Evolutionary conservation across 2,329 filamentous ascomycete genomes (phyloP).

Genomic region (Aspergillus awamori): DNA sequence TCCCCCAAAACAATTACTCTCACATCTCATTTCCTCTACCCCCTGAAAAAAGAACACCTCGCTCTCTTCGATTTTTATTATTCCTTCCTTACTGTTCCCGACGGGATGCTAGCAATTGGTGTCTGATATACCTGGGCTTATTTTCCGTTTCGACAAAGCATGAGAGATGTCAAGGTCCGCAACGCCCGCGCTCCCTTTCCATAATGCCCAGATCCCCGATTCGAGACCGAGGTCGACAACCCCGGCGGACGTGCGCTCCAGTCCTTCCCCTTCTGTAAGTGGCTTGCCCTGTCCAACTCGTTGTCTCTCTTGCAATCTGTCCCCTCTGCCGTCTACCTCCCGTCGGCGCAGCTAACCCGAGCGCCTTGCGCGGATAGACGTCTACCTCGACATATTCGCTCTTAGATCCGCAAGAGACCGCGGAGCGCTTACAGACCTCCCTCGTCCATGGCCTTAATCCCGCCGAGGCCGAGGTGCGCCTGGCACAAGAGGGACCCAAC

Average conservation of each 20-base stretch:
- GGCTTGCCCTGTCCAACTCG: background rate
- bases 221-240: constrained; percentile 35
- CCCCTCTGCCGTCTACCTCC: background rate
- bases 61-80: background rate
- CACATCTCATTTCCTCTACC: background rate
- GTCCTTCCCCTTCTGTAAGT: constrained; percentile 40
- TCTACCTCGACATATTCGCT: constrained; percentile 58
- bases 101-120: constrained; percentile 33
- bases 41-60: background rate
- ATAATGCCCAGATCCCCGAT: constrained; percentile 50
- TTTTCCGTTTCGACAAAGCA: constrained; percentile 30
- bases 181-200: constrained; percentile 61
- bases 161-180: constrained; percentile 66
- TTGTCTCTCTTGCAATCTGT: background rate
- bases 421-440: constrained; percentile 78
- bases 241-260: constrained; percentile 32
- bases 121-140: constrained; percentile 21
- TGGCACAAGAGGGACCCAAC: constrained; percentile 83
- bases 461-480: constrained; percentile 75
- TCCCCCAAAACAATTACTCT: background rate
- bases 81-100: constrained; percentile 7
- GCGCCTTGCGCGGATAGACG: constrained; percentile 30
- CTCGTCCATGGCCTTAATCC: constrained; percentile 78
- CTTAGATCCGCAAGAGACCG: constrained; percentile 77
- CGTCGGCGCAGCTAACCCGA: constrained; percentile 9